Base-by-base conservation (phyloP, 1,139 yeast species). In the Wickerhamomyces sp. region DNA sequence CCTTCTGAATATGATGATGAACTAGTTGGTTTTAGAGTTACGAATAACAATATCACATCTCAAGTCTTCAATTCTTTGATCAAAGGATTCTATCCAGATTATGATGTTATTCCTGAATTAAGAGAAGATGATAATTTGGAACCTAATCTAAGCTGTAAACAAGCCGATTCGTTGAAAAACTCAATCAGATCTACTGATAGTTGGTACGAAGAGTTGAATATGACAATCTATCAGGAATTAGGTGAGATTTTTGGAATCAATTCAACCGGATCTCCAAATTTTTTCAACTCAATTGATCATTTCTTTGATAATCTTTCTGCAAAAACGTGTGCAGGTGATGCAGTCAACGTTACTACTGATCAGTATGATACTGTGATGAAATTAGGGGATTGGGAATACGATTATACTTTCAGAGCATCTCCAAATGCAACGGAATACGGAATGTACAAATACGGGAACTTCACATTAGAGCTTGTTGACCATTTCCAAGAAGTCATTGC, bases 361-460 rank as follows among this genome's bases (percentile, higher is more conserved):
- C 60, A 58, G 41, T 67, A 67, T 9, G 63, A 67, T 40, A 61
- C 63, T 26, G 71, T 69, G 8, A 66, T 65, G 56, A 63, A 67
- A 42, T 52, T 65, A 8, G 73, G 72, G 7, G 71, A 69, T 50
- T 69, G 65, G 63, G 71, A 67, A 47, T 67, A 63, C 56, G 66
- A 67, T 51, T 69, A 66, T 51, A 61, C 59, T 44, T 68, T 52
- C 55, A 57, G 69, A 33, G 46, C 55, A 10, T 57, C 63, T 30
- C 52, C 56, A 31, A 63, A 66, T 44, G 62, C 69, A 8, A 62
- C 68, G 3, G 57, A 60, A 3, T 66, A 65, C 46, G 60, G 67
- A 34, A 57, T 53, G 7, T 58, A 64, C 36, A 55, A 53, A 41
- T 62, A 53, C 35, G 73, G 73, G 32, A 62, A 65, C 29, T 67